Base-by-base conservation (phyloP, 1,284 basidiomycete genomes). In the Boletus mariae region DNA sequence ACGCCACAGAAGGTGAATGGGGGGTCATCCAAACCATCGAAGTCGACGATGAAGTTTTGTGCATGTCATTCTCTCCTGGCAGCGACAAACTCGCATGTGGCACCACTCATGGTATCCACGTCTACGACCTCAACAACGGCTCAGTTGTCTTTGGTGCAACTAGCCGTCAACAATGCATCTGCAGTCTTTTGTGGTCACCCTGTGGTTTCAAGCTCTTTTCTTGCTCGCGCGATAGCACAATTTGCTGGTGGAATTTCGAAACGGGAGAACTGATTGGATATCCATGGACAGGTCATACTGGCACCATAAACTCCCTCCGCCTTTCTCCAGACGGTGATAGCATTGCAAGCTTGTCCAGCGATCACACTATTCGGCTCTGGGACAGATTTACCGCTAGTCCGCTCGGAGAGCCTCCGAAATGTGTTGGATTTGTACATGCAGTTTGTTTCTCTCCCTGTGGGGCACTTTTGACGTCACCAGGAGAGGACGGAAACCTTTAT, bases 311-410 rank as follows among this genome's bases (percentile, higher is more conserved):
- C 35, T 48, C 31, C 17, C 43, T 57, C 32, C 38, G 46, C 5
- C 46, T 57, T 23, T 57, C 56, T 15, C 7, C 34, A 35, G 11
- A 35, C 15, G 6, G 34, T 5, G 2, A 5, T 5, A 13, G 2
- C 34, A 12, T 35, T 13, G 56, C 43, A 8, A 57, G 56, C 25
- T 37, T 31, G 4, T 57, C 56, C 1, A 8, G 6, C 4, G 56
- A 57, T 6, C 15, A 38, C 15, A 57, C 56, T 20, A 34, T 57
- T 15, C 47, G 45, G 25, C 29, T 58, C 8, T 58, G 56, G 56
- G 51, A 46, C 12, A 29, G 7, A 29, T 29, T 29, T 6, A 29
- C 29, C 5, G 29, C 29, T 6, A 10, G 7, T 10, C 29, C 29
- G 29, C 29, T 29, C 10, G 29, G 29, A 29, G 8, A 29, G 1